phyloP scores from a whole-genome alignment of 305 asterid species.

The Fraxinus greggii region DNA sequence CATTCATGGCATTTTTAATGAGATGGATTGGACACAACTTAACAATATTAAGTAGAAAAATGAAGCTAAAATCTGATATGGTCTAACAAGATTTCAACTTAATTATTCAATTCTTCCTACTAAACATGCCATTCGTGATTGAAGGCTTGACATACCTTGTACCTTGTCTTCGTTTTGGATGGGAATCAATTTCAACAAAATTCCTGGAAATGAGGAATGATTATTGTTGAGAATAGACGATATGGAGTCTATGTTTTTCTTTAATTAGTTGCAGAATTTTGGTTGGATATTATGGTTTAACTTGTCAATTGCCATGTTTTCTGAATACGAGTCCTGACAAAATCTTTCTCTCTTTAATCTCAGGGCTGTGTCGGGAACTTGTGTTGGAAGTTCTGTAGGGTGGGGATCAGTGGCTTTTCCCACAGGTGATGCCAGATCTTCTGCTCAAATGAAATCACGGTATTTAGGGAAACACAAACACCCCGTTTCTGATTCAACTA shows the following conservation, averaged over 20 bases:
- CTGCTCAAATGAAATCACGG: constrained; percentile 37
- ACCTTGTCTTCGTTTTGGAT: neutral
- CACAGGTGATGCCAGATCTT: constrained; percentile 39
- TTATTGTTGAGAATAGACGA: neutral
- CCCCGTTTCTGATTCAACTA: constrained; percentile 48
- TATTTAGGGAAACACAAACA: constrained; percentile 61
- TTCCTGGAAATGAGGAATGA: neutral
- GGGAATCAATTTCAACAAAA: neutral
- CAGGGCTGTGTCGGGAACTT: constrained; percentile 47
- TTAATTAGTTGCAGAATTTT: neutral
- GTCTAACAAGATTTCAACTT: neutral
- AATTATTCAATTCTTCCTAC: neutral
- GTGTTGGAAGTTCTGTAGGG: constrained; percentile 34
- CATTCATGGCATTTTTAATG: neutral
- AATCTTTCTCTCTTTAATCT: constrained; percentile 15
- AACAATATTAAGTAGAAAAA: neutral
- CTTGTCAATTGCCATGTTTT: neutral
- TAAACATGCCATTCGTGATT: neutral
- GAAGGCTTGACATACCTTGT: neutral
- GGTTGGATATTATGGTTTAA: neutral
- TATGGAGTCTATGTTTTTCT: neutral
- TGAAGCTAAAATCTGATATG: neutral
- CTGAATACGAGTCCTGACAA: neutral
- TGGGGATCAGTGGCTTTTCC: constrained; percentile 50
- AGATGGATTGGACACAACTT: neutral